Conservation (phyloP, 192 early-diverging fungal species). For the Nowakowskiella sp. region DNA sequence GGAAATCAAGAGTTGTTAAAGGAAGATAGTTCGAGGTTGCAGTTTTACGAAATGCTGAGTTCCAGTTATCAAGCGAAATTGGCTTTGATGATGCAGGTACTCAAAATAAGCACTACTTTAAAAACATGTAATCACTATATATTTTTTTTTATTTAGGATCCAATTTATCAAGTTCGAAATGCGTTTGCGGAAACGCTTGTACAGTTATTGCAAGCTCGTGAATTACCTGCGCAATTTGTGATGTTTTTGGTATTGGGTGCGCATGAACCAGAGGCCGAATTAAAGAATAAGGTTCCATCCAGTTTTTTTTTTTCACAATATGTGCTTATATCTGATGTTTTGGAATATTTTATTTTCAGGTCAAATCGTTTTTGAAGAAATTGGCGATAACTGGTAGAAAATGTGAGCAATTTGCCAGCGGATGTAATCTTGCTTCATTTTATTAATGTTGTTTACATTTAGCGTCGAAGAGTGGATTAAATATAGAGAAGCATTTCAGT, state of each 20-base stretch:
- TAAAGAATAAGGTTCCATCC: conserved; percentile 47
- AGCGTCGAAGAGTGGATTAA: no score
- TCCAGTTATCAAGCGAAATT: no score
- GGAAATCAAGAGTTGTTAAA: no score
- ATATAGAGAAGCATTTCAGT: no score
- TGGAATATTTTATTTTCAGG: conserved; percentile 5
- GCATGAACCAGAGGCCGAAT: conserved; percentile 71
- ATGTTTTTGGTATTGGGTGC: conserved; percentile 70
- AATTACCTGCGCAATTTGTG: conserved; percentile 62
- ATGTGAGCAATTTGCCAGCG: conserved; percentile 25
- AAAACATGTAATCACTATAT: no score
- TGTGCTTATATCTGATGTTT: neutral
- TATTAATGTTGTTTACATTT: no score
- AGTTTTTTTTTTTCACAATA: conserved; percentile 5
- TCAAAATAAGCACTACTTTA: neutral
- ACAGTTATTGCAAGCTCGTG: conserved; percentile 49
- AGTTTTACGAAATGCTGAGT: no score
- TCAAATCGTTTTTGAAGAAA: conserved; percentile 5
- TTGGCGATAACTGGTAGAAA: neutral
- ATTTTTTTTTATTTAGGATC: conserved; percentile 63
- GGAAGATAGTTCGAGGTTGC: no score
- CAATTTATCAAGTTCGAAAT: conserved; percentile 72
- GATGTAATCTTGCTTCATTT: conserved; percentile 51
- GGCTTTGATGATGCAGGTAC: neutral
- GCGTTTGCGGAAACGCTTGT: conserved; percentile 63